Percentiles rank a stretch among this genome's conserved stretches.
Evolutionary conservation across 148 eudicot species (phyloP).

Genomic region (Fallopia convolvulus): DNA sequence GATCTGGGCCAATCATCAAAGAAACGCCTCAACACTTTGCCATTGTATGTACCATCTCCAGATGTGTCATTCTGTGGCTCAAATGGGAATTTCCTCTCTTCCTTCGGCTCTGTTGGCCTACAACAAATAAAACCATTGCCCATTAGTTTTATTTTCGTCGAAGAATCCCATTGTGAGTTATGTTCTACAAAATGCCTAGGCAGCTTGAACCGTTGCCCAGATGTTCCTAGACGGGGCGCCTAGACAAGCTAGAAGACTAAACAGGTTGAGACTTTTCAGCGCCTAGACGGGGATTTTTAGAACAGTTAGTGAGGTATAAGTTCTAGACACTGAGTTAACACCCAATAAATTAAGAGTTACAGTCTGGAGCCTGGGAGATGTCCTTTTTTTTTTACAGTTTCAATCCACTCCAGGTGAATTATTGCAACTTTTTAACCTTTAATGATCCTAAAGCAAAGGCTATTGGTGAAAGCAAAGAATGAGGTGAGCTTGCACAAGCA

Average conservation of each 20-base stretch:
- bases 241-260: no score
- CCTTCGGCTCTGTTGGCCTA: slow-evolving; percentile 14
- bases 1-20: slow-evolving; percentile 75
- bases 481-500: slow-evolving; percentile 4
- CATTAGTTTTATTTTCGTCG: no score
- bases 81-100: slow-evolving; percentile 25
- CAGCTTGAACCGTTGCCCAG: no score
- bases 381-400: background rate
- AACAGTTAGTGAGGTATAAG: no score
- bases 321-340: no score
- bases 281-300: no score
- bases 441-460: background rate
- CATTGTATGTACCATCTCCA: slow-evolving; percentile 19
- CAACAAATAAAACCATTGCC: background rate
- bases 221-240: no score
- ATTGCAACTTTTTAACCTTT: background rate
- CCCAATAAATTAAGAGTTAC: no score
- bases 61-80: slow-evolving; percentile 29
- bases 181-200: no score
- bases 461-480: background rate
- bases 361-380: no score
- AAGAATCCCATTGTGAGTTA: no score
- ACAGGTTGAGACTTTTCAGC: no score
- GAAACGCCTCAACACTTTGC: slow-evolving; percentile 45
- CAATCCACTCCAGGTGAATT: background rate